Conservation (phyloP, 2,329 filamentous ascomycete species). For the Ophiognomonia clavigignenti-juglandacearum region DNA sequence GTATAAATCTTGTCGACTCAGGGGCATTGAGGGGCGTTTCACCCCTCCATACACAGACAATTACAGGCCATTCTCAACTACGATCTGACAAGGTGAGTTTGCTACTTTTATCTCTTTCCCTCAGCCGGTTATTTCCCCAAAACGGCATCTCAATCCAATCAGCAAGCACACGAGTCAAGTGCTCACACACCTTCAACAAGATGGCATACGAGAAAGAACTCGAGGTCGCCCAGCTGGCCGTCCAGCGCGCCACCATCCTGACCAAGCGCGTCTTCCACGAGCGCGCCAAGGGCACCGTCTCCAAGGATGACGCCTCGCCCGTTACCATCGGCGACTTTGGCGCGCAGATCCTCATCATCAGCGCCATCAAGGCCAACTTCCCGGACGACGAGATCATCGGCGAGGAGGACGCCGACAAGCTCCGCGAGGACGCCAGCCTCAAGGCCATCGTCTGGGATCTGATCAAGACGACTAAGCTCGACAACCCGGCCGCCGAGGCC, state of each 20-base stretch:
- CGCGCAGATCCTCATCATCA: slow-evolving; percentile 93
- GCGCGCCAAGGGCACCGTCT: slow-evolving; percentile 89
- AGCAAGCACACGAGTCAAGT: slow-evolving; percentile 16
- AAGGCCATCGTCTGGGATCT: slow-evolving; percentile 78
- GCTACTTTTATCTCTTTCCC: not conserved
- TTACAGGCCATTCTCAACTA: not conserved
- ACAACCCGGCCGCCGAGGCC: slow-evolving; percentile 59
- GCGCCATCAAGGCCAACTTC: slow-evolving; percentile 84
- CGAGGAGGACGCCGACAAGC: slow-evolving; percentile 83
- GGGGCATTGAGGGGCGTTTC: slow-evolving; percentile 15
- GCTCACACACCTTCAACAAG: slow-evolving; percentile 22
- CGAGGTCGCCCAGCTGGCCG: slow-evolving; percentile 78
- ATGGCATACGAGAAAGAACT: slow-evolving; percentile 75
- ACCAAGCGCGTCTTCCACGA: slow-evolving; percentile 60
- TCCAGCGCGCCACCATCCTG: slow-evolving; percentile 65
- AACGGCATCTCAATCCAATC: not conserved
- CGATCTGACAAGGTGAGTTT: slow-evolving; percentile 8
- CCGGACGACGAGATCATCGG: slow-evolving; percentile 87
- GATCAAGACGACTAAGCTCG: slow-evolving; percentile 66
- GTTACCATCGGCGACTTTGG: slow-evolving; percentile 98
- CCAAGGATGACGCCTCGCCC: slow-evolving; percentile 92
- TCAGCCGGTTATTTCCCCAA: not conserved
- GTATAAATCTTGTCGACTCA: slow-evolving; percentile 13
- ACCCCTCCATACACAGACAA: slow-evolving; percentile 13
- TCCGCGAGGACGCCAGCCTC: slow-evolving; percentile 67